Conservation (phyloP, 352 stramenopile genomes). For the Phytophthora fragariaefolia region DNA sequence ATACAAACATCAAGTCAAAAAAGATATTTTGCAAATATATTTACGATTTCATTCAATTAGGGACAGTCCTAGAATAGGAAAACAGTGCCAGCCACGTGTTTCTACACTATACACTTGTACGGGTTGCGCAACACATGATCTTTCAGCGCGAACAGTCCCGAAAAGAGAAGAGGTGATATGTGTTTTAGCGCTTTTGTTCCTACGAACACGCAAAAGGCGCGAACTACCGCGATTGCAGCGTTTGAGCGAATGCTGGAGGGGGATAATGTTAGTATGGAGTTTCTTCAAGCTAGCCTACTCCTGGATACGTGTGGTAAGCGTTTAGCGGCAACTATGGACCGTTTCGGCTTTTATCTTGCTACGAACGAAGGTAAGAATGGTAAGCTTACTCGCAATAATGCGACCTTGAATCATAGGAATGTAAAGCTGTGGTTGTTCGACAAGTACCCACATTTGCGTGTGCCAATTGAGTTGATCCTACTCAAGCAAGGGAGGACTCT, state of each 20-base stretch:
- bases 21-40: too few relatives aligned
- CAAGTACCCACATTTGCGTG: slow-evolving; percentile 4
- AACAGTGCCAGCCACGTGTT: too few relatives aligned
- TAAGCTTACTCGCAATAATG: slow-evolving; percentile 20
- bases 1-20: slow-evolving; percentile 12
- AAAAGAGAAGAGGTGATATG: too few relatives aligned
- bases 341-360: slow-evolving; percentile 16
- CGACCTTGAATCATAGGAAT: slow-evolving; percentile 13
- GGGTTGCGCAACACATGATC: too few relatives aligned
- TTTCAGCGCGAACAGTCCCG: too few relatives aligned
- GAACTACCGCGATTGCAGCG: slow-evolving; percentile 7
- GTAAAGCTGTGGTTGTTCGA: slow-evolving; percentile 16
- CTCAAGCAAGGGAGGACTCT: slow-evolving; percentile 16
- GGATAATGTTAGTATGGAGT: slow-evolving; percentile 7
- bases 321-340: slow-evolving; percentile 12
- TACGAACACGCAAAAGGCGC: slow-evolving; percentile 17
- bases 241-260: not conserved
- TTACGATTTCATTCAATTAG: slow-evolving; percentile 6
- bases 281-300: slow-evolving; percentile 8
- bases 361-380: slow-evolving; percentile 26
- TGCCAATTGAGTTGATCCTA: slow-evolving; percentile 10
- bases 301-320: not conserved
- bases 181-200: slow-evolving; percentile 8
- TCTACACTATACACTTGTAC: too few relatives aligned
- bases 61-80: slow-evolving; percentile 2